Conservation (phyloP, 2,329 filamentous ascomycete species). For the Colletotrichum tropicale region DNA sequence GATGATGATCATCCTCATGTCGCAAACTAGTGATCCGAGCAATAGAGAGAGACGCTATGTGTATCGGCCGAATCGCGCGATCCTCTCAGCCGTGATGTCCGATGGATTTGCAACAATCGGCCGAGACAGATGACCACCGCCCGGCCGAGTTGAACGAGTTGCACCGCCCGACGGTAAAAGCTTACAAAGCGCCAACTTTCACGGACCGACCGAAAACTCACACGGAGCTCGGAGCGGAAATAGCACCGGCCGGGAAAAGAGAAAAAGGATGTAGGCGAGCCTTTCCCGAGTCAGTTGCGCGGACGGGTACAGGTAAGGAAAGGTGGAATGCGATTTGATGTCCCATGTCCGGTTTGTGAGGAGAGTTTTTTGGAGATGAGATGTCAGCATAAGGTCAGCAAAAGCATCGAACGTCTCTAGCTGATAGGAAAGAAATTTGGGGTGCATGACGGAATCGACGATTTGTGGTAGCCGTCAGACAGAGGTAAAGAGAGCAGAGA, state of each 20-base stretch:
- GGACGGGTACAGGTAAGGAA: background rate
- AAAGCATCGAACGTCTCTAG: background rate
- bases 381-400: background rate
- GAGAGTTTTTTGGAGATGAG: background rate
- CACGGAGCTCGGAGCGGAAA: background rate
- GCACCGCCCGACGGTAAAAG: background rate
- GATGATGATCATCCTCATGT: background rate
- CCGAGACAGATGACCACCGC: background rate
- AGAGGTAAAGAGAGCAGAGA: background rate
- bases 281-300: background rate
- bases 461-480: background rate
- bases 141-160: background rate
- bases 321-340: background rate
- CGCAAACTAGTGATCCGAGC: background rate
- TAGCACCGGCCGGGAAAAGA: background rate
- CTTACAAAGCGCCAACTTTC: background rate
- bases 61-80: background rate
- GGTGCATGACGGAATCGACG: background rate
- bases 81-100: background rate
- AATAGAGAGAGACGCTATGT: background rate
- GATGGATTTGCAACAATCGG: too few relatives aligned
- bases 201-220: background rate
- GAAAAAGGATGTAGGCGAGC: background rate
- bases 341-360: background rate
- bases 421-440: background rate